Evolutionary conservation across 495 filamentous ascomycete genomes (phyloP).

Genomic region (Copromyces sp.): DNA sequence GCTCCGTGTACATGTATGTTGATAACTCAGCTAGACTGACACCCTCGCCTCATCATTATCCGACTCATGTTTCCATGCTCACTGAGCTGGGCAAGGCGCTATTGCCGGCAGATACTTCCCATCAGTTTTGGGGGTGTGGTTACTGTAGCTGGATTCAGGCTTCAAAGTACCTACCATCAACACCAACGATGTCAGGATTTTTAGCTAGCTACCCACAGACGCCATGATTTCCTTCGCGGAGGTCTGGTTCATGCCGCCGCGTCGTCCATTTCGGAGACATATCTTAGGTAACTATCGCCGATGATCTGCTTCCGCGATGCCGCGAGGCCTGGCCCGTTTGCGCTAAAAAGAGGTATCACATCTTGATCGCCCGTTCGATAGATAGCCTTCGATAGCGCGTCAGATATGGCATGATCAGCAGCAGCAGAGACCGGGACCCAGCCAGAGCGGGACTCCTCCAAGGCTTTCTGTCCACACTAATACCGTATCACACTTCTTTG

Average conservation of each 20-base stretch:
- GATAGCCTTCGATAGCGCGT: neutral
- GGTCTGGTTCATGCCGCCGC: neutral
- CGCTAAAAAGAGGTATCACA: neutral
- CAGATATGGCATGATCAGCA: neutral
- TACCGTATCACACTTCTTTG: neutral
- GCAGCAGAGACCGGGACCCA: no score
- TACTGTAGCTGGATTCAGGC: neutral
- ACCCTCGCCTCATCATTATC: neutral
- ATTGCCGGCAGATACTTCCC: neutral
- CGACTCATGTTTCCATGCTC: neutral
- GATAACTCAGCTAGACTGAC: neutral
- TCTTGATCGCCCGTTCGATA: neutral
- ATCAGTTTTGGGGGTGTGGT: neutral
- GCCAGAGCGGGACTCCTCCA: neutral
- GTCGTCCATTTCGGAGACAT: neutral
- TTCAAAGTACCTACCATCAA: neutral
- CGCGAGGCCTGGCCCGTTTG: neutral
- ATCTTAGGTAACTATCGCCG: neutral
- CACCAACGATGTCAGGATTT: neutral
- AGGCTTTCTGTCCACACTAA: no score
- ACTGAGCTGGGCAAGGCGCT: neutral
- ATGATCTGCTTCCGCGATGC: neutral
- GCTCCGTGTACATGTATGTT: neutral
- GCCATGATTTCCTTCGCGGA: neutral
- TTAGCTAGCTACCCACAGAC: neutral